Conservation (phyloP, 2,329 filamentous ascomycete species). For the Fusarium sublunatum region DNA sequence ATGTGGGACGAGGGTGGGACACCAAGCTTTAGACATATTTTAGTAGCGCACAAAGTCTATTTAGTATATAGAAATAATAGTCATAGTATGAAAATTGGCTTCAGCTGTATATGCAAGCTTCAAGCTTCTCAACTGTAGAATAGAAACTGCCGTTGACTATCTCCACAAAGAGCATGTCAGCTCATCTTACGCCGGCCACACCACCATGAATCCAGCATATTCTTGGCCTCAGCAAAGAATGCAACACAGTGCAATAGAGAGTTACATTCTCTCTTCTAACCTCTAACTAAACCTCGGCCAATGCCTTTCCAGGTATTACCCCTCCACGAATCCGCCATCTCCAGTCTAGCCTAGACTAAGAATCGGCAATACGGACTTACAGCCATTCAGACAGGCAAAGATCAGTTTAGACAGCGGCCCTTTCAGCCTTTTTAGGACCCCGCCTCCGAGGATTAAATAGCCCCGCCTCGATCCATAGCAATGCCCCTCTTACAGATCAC, state of each 20-base stretch:
- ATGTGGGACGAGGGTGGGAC: too few relatives aligned
- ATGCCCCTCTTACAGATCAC: slow-evolving; percentile 24
- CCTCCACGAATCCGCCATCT: slow-evolving; percentile 9
- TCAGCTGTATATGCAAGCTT: too few relatives aligned
- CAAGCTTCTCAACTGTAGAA: too few relatives aligned
- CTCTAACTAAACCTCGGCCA: background rate
- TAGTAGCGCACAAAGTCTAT: too few relatives aligned
- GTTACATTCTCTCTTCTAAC: background rate
- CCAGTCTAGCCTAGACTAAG: background rate
- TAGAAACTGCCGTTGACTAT: too few relatives aligned
- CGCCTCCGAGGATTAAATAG: slow-evolving; percentile 18
- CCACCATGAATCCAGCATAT: too few relatives aligned
- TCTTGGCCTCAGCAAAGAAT: background rate
- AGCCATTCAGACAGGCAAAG: slow-evolving; percentile 21
- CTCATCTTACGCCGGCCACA: too few relatives aligned
- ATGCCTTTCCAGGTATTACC: slow-evolving; percentile 13
- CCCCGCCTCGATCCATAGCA: slow-evolving; percentile 26
- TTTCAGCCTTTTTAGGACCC: slow-evolving; percentile 15
- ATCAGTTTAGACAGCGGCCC: slow-evolving; percentile 20
- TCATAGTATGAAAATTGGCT: too few relatives aligned
- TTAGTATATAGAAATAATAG: too few relatives aligned
- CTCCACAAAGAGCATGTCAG: too few relatives aligned
- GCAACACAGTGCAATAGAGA: slow-evolving; percentile 16
- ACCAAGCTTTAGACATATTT: too few relatives aligned
- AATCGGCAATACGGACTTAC: slow-evolving; percentile 21